phyloP scores from a whole-genome alignment of 345 rosid species.

The Rubroshorea leprosula region DNA sequence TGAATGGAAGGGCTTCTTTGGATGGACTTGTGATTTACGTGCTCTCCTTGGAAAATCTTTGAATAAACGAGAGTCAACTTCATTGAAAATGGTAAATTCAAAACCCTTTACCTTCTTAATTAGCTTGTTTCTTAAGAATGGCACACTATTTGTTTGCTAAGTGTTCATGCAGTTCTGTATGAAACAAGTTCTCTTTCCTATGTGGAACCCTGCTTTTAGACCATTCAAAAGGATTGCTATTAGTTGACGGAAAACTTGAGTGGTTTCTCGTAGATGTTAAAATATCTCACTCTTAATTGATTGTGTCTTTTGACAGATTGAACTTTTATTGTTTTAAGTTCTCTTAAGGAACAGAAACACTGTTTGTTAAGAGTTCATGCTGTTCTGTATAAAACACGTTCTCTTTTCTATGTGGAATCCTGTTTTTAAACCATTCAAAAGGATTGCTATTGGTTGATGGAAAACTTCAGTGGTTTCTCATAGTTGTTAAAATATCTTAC shows the following conservation, averaged over 20 bases:
- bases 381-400: too few relatives aligned
- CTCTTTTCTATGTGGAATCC: background rate
- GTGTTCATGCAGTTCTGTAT: too few relatives aligned
- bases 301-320: background rate
- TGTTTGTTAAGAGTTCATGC: too few relatives aligned
- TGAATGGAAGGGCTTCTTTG: constrained; percentile 81
- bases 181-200: too few relatives aligned
- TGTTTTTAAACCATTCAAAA: background rate
- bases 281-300: background rate
- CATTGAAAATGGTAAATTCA: constrained; percentile 49
- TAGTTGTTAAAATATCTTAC: background rate
- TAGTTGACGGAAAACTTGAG: background rate
- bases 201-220: background rate
- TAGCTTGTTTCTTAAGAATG: background rate
- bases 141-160: too few relatives aligned
- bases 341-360: background rate
- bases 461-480: background rate
- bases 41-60: constrained; percentile 62
- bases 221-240: background rate
- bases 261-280: background rate
- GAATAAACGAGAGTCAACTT: constrained; percentile 56
- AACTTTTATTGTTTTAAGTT: background rate
- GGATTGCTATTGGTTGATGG: background rate
- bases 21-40: constrained; percentile 56
- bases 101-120: background rate